Evolutionary conservation across 2,329 filamentous ascomycete genomes (phyloP), one percentile per base, ranked within the genome.

Genomic region (Aspergillus arachidicola): DNA sequence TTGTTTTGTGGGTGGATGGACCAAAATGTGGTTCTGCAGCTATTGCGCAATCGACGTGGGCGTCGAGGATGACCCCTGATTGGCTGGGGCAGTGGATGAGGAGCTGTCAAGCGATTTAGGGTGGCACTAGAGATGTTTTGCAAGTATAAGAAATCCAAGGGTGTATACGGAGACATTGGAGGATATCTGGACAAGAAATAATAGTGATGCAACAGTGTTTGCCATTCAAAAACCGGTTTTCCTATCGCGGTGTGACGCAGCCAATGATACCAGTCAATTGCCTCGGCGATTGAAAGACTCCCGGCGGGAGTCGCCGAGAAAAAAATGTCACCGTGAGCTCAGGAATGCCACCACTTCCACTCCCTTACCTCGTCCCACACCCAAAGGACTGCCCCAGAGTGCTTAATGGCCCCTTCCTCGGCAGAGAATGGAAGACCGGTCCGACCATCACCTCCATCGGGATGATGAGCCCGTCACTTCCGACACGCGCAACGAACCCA

Each of bases 1-100:
- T 0, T 36, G 34, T 14, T 14, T 12, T 36, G 34, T 36, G 36
- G 36, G 36, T 38, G 36, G 45, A 26, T n/a, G 45, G 45, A 48
- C 6, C 12, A 28, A 53, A 41, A 19, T 41, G 50, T 53, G 50
- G 50, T 28, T 32, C 51, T 55, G 34, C 56, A 38, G 26, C 60
- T 38, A 62, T 62, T 58, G 60, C 60, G 60, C 60, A 57, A 62
- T 62, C 60, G 56, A 38, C 34, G 41, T n/a, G 59, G 60, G 54
- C 28, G 56, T 12, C 11, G 30, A 38, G n/a, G 14, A 45, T 10
- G 56, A 10, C 21, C 54, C 26, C 12, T 62, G 60, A 62, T 62
- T 62, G 60, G 60, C 11, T 26, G 9, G 12, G 3, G 21, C 9
- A 4, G 34, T 41, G 12, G 26, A 57, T 45, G 50, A 61, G 45